Evolutionary conservation across 495 filamentous ascomycete genomes (phyloP), one percentile per base, ranked within the genome.

Genomic region (Collariella sp.): DNA sequence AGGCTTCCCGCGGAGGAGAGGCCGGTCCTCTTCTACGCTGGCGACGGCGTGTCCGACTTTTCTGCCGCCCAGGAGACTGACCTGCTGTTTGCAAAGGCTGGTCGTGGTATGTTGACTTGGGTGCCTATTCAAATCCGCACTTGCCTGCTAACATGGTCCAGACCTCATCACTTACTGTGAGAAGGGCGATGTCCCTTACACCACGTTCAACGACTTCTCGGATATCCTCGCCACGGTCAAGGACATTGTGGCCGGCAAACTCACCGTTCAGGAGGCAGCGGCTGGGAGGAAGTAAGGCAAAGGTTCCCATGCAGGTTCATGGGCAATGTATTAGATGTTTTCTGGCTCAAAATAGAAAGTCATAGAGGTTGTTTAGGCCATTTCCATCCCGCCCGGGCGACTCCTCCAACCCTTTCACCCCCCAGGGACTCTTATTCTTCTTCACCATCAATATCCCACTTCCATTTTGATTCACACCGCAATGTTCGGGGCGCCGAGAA

Each of bases 31-130:
- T 84, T 95, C 57, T 96, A 96, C 60, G 90, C 89, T 22, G 90
- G 90, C 44, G 90, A 96, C 55, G 90, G 90, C 23, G 87, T 95
- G 0, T 91, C 87, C 1, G 90, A 96, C 64, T 72, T 96, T 40
- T 90, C 86, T 29, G 90, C 90, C 10, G 90, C 90, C 2, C 79
- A 82, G 46, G 89, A 96, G 69, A 94, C 90, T 15, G 87, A 96
- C 64, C 67, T 96, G 39, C 70, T 96, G 16, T 96, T 95, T 65
- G 90, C 90, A 46, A 97, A 96, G 77, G 80, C 85, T 34, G 91
- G 88, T 9, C 79, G 87, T 67, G 89, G 89, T 93, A 79, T 48
- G 77, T 69, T 53, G 29, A 1, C 20, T 5, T 12, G 0, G 16
- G 16, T n/a, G 42, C 19, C 23, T 23, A 7, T 2, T 16, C 10